Evolutionary conservation across 371 early-diverging fungal genomes (phyloP).

Genomic region (Haplosporangium sp.): DNA sequence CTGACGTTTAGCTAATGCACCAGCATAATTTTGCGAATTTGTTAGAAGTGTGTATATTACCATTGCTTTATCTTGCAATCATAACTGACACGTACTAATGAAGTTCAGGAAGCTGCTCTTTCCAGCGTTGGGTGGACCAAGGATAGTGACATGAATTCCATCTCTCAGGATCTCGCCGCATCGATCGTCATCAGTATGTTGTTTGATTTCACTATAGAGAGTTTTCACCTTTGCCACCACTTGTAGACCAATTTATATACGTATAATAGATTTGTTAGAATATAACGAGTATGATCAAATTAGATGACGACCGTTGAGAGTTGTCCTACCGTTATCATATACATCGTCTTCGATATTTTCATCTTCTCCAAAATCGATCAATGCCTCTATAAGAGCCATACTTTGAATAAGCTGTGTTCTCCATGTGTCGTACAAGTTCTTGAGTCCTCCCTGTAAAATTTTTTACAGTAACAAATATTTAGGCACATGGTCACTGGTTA

Average conservation of each 20-base stretch:
- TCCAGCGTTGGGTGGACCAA: conserved; percentile 88
- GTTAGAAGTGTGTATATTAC: background rate
- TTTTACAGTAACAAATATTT: too few relatives aligned
- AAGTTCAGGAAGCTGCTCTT: conserved; percentile 83
- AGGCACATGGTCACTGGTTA: background rate
- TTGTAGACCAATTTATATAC: background rate
- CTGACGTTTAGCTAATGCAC: conserved; percentile 70
- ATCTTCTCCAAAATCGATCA: conserved; percentile 89
- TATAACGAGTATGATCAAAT: background rate
- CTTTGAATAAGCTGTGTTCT: conserved; percentile 67
- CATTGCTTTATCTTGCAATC: background rate
- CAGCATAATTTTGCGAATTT: background rate
- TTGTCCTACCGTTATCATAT: conserved; percentile 61
- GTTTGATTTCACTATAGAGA: conserved; percentile 55
- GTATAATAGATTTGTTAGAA: background rate
- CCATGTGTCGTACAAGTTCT: conserved; percentile 75
- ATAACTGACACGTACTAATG: conserved; percentile 60
- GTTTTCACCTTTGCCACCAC: conserved; percentile 34
- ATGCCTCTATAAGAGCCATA: conserved; percentile 80
- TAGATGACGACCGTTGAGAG: background rate
- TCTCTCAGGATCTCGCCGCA: conserved; percentile 81
- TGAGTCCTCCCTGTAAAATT: conserved; percentile 68
- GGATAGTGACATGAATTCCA: conserved; percentile 80
- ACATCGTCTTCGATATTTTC: conserved; percentile 83
- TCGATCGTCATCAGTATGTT: conserved; percentile 73